Conservation (phyloP, 495 filamentous ascomycete genomes). For the Talaromyces adpressus region DNA sequence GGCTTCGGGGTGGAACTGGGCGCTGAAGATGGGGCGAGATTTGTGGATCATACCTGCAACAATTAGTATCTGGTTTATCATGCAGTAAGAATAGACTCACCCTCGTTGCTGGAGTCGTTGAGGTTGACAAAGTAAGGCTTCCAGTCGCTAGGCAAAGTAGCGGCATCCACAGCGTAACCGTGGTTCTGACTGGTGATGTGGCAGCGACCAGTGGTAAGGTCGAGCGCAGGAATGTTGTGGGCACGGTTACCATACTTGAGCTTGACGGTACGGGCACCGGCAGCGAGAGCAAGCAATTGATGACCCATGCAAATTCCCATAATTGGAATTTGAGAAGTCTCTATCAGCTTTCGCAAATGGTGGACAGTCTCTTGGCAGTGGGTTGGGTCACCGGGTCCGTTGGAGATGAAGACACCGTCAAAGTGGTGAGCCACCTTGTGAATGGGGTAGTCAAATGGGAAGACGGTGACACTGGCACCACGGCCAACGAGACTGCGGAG, state of each 20-base stretch:
- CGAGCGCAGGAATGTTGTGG: conserved; percentile 95
- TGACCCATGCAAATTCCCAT: conserved; percentile 82
- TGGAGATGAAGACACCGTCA: conserved; percentile 95
- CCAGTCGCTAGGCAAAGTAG: conserved; percentile 75
- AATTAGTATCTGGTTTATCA: background rate
- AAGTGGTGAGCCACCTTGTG: conserved; percentile 97
- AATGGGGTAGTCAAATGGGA: conserved; percentile 94
- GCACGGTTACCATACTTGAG: conserved; percentile 96
- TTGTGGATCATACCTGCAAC: conserved; percentile 76
- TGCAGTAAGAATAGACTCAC: conserved; percentile 19
- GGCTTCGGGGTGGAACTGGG: conserved; percentile 97
- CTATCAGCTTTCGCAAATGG: conserved; percentile 82
- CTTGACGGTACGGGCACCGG: conserved; percentile 83
- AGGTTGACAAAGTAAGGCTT: conserved; percentile 98
- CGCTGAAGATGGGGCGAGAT: conserved; percentile 92
- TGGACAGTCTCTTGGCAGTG: conserved; percentile 91
- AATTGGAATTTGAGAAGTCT: conserved; percentile 74
- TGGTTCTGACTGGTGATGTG: conserved; percentile 99
- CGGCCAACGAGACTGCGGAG: conserved; percentile 84
- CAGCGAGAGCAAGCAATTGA: conserved; percentile 78
- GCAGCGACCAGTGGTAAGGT: conserved; percentile 91
- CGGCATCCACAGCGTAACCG: conserved; percentile 90
- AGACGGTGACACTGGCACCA: conserved; percentile 80
- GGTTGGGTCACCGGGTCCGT: conserved; percentile 95
- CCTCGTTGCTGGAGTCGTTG: conserved; percentile 92